phyloP scores from a whole-genome alignment of 1,284 basidiomycete species.

The Tetrapyrgos nigripes region DNA sequence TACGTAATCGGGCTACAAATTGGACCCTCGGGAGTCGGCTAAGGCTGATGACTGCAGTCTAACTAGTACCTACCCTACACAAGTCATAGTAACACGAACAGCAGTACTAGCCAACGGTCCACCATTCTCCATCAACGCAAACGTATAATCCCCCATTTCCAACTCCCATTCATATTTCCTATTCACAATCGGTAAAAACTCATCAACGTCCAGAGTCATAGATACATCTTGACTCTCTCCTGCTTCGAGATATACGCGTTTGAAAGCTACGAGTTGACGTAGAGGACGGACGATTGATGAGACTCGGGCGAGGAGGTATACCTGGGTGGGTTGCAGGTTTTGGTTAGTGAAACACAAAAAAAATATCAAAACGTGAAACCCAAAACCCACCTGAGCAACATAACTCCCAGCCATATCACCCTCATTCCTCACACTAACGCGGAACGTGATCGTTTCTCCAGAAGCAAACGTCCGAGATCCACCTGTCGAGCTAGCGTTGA shows the following conservation, averaged over 20 bases:
- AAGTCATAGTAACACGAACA: constrained; percentile 29
- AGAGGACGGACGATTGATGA: constrained; percentile 29
- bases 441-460: constrained; percentile 34
- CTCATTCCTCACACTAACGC: constrained; percentile 30
- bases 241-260: constrained; percentile 31
- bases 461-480: constrained; percentile 26
- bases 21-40: too few relatives aligned
- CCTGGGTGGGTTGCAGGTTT: constrained; percentile 16
- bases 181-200: constrained; percentile 32
- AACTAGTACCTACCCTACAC: constrained; percentile 17
- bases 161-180: constrained; percentile 32
- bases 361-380: background rate
- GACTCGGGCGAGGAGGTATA: constrained; percentile 33
- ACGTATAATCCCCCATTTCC: constrained; percentile 33
- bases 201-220: constrained; percentile 32
- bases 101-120: constrained; percentile 23
- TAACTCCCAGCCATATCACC: constrained; percentile 29
- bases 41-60: too few relatives aligned
- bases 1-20: too few relatives aligned
- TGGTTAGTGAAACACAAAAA: background rate
- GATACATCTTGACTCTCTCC: constrained; percentile 27
- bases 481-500: constrained; percentile 28
- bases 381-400: constrained; percentile 27
- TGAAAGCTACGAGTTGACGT: constrained; percentile 36
- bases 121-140: constrained; percentile 32